Evolutionary conservation across 73 alveolate genomes (phyloP).

Genomic region (Paramecium sonneborni): DNA sequence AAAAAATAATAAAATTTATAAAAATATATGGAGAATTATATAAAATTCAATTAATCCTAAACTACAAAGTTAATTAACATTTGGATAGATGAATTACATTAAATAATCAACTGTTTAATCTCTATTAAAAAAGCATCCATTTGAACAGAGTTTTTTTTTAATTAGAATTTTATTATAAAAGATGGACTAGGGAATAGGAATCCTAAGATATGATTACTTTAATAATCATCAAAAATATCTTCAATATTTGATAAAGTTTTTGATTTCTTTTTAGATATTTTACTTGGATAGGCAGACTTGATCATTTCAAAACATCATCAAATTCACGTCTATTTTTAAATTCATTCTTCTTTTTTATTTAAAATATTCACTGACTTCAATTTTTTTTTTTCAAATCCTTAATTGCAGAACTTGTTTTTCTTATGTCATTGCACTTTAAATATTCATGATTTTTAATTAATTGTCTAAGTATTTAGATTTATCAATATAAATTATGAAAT

Average conservation of each 20-base stretch:
- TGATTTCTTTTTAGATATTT: not conserved
- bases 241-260: not conserved
- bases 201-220: not conserved
- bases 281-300: constrained; percentile 19
- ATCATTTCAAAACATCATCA: constrained; percentile 37
- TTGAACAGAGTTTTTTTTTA: not conserved
- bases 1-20: too few relatives aligned
- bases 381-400: not conserved
- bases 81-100: constrained; percentile 1
- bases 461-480: not conserved
- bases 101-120: not conserved
- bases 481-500: not conserved
- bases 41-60: not conserved
- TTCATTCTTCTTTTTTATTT: not conserved
- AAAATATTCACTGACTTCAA: not conserved
- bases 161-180: not conserved
- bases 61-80: constrained; percentile 1
- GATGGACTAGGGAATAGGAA: not conserved
- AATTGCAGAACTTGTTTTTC: not conserved
- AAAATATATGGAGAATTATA: too few relatives aligned
- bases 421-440: not conserved
- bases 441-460: not conserved
- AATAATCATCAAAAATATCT: constrained; percentile 34
- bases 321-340: not conserved
- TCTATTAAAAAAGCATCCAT: not conserved